phyloP scores from a whole-genome alignment of 2,329 filamentous ascomycete species.

The Aspergillus sp. region DNA sequence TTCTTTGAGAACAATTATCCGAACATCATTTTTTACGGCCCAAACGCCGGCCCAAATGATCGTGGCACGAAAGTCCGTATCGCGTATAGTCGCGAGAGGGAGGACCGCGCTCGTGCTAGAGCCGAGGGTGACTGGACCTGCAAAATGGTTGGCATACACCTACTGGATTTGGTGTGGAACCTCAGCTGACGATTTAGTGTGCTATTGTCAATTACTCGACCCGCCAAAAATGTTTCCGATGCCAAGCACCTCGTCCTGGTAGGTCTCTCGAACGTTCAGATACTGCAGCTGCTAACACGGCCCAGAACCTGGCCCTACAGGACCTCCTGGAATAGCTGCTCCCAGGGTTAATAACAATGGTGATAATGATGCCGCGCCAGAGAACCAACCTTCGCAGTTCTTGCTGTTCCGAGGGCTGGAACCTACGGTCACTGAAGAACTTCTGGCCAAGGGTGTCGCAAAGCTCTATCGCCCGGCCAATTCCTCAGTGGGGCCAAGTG shows the following conservation, averaged over 20 bases:
- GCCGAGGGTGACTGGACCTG: conserved; percentile 59
- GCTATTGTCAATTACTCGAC: conserved; percentile 57
- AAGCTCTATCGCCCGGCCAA: conserved; percentile 65
- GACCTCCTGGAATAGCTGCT: conserved; percentile 38
- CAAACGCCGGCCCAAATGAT: conserved; percentile 39
- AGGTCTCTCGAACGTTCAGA: conserved; percentile 21
- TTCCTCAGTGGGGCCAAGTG: conserved; percentile 32
- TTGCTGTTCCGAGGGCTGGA: conserved; percentile 72
- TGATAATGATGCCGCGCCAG: conserved; percentile 55
- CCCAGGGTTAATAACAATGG: conserved; percentile 51
- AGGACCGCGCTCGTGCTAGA: conserved; percentile 48
- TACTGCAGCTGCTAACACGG: conserved; percentile 13
- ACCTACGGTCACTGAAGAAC: conserved; percentile 67
- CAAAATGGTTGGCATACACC: conserved; percentile 43
- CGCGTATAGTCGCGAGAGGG: conserved; percentile 54
- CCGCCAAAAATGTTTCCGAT: conserved; percentile 58
- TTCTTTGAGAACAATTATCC: conserved; percentile 57
- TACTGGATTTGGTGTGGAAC: no score
- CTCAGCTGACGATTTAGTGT: conserved; percentile 43
- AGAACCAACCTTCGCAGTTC: conserved; percentile 69
- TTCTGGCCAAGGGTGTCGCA: conserved; percentile 70
- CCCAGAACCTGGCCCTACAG: conserved; percentile 27
- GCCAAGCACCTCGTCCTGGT: conserved; percentile 56
- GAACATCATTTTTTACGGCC: conserved; percentile 50
- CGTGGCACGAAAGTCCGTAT: conserved; percentile 49